Evolutionary conservation across 1,284 basidiomycete species (phyloP).

Genomic region (Leccinum fallax): DNA sequence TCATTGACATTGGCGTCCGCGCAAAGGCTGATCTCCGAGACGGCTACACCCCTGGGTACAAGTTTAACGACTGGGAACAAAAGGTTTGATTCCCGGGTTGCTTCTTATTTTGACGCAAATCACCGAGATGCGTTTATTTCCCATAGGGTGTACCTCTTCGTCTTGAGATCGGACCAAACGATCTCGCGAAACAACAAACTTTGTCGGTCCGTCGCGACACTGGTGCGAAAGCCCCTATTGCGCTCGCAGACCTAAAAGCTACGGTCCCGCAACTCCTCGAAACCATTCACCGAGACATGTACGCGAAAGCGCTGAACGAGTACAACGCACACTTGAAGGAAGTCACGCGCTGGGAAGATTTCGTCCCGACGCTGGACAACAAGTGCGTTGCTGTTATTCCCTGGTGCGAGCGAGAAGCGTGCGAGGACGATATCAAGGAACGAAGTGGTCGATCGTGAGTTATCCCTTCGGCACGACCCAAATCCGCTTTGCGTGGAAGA

Average conservation of each 20-base stretch:
- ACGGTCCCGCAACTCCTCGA: conserved; percentile 73
- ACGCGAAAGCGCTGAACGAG: conserved; percentile 71
- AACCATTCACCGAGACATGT: conserved; percentile 92
- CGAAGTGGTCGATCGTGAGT: conserved; percentile 84
- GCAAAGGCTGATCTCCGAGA: conserved; percentile 93
- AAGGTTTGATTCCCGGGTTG: conserved; percentile 53
- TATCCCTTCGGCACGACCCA: not conserved
- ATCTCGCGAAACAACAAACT: conserved; percentile 84
- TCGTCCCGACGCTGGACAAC: conserved; percentile 88
- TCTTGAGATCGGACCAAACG: conserved; percentile 95
- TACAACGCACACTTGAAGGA: conserved; percentile 78
- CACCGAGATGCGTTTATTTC: conserved; percentile 4
- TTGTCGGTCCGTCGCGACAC: conserved; percentile 90
- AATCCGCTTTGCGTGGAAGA: not conserved
- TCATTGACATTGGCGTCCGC: conserved; percentile 76
- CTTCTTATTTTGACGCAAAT: not conserved
- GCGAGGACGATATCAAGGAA: conserved; percentile 99
- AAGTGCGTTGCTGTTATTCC: conserved; percentile 92
- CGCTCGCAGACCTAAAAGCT: conserved; percentile 62
- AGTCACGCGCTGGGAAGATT: conserved; percentile 87
- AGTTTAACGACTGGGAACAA: conserved; percentile 99
- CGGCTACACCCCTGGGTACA: conserved; percentile 97
- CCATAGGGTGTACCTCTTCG: conserved; percentile 91
- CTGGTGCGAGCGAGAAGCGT: conserved; percentile 94
- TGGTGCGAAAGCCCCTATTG: conserved; percentile 76